These are phyloP conservation scores for Rutstroemia sp. DNA, from an alignment of 2,329 filamentous ascomycete genomes.

Conservation along the genomic window DNA sequence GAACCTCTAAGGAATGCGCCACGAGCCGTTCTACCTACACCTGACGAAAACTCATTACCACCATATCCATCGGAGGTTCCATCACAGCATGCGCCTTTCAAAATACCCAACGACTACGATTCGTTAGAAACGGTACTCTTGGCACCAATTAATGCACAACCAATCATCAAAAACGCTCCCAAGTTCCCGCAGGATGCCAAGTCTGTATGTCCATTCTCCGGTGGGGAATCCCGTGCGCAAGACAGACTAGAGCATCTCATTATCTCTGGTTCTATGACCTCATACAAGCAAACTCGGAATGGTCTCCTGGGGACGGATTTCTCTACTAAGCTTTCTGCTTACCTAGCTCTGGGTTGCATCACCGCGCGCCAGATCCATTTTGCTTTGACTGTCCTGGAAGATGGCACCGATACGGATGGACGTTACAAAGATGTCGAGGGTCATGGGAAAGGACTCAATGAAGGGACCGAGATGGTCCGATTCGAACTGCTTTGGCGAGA, in stretches of 20 bases:
- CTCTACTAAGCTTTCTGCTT: slow-evolving; percentile 70
- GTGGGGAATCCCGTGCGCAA: slow-evolving; percentile 56
- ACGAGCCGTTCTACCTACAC: slow-evolving; percentile 46
- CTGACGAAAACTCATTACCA: slow-evolving; percentile 45
- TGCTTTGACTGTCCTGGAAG: slow-evolving; percentile 60
- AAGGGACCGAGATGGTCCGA: slow-evolving; percentile 60
- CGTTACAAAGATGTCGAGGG: slow-evolving; percentile 28
- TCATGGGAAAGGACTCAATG: slow-evolving; percentile 64
- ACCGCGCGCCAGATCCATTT: slow-evolving; percentile 67
- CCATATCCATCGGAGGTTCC: slow-evolving; percentile 49
- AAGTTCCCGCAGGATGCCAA: slow-evolving; percentile 42
- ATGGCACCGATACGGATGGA: slow-evolving; percentile 39
- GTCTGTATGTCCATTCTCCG: slow-evolving; percentile 59
- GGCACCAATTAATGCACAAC: slow-evolving; percentile 45
- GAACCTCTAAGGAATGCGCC: slow-evolving; percentile 64
- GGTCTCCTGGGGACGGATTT: slow-evolving; percentile 63
- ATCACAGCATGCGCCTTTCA: slow-evolving; percentile 53
- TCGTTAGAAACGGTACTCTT: slow-evolving; percentile 47
- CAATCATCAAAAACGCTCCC: slow-evolving; percentile 45
- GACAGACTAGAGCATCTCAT: slow-evolving; percentile 55
- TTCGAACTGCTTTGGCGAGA: slow-evolving; percentile 74
- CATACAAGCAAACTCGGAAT: slow-evolving; percentile 66
- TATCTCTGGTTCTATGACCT: slow-evolving; percentile 49
- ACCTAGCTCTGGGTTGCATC: slow-evolving; percentile 63
- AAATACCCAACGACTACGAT: slow-evolving; percentile 48